Percentiles rank a stretch among this genome's conserved stretches.
Evolutionary conservation across 2,329 filamentous ascomycete species (phyloP).

Genomic region (Colletotrichum destructivum): DNA sequence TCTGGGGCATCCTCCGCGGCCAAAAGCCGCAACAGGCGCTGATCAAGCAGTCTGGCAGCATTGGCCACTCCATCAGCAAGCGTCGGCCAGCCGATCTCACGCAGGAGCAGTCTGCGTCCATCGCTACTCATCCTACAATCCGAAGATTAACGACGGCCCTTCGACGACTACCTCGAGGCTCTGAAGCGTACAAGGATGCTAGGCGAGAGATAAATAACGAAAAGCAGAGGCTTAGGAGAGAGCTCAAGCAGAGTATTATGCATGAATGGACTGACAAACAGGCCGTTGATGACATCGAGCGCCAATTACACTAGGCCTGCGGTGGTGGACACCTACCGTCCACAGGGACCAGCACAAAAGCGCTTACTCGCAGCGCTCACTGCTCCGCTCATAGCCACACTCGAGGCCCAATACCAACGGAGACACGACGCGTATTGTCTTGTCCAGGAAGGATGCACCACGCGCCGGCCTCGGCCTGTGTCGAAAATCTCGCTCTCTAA

Average conservation of each 20-base stretch:
- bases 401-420: too few relatives aligned
- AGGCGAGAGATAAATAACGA: slow-evolving; percentile 26
- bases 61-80: slow-evolving; percentile 5
- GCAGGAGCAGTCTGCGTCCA: background rate
- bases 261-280: slow-evolving; percentile 43
- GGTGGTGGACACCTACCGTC: slow-evolving; percentile 7
- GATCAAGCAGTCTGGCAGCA: slow-evolving; percentile 3
- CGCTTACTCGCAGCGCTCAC: too few relatives aligned
- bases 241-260: slow-evolving; percentile 39
- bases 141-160: background rate
- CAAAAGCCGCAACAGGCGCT: slow-evolving; percentile 1
- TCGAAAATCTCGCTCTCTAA: background rate
- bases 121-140: slow-evolving; percentile 1
- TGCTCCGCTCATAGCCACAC: too few relatives aligned
- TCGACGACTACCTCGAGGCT: slow-evolving; percentile 7
- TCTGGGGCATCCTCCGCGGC: too few relatives aligned
- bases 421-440: too few relatives aligned
- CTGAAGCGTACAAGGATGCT: slow-evolving; percentile 28
- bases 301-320: slow-evolving; percentile 40
- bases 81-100: background rate
- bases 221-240: slow-evolving; percentile 43
- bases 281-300: slow-evolving; percentile 44
- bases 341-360: slow-evolving; percentile 37
- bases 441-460: too few relatives aligned
- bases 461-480: background rate